These are phyloP conservation scores for Nicotiana attenuata DNA, from an alignment of 257 asterid species.

Conservation along the genomic window DNA sequence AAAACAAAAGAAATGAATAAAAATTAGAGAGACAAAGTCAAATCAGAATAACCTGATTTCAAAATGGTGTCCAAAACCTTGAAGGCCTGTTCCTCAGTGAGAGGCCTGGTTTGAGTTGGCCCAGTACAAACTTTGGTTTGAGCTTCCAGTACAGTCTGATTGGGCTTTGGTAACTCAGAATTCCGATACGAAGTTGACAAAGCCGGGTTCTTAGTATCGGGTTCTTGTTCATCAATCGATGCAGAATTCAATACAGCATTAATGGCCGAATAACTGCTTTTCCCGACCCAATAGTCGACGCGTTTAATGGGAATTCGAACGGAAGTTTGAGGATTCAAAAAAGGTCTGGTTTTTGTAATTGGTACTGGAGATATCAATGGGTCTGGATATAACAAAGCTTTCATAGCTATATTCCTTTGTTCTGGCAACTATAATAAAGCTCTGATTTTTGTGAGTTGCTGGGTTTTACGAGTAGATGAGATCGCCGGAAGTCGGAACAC, in stretches of 20 bases:
- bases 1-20: not conserved
- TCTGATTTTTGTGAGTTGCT: too few species aligned
- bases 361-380: slow-evolving; percentile 27
- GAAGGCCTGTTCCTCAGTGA: slow-evolving; percentile 78
- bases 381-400: slow-evolving; percentile 30
- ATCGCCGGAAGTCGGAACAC: not conserved
- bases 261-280: slow-evolving; percentile 4
- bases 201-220: slow-evolving; percentile 49
- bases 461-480: not conserved
- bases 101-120: slow-evolving; percentile 93
- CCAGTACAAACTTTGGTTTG: slow-evolving; percentile 94
- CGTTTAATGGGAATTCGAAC: slow-evolving; percentile 2
- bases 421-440: too few species aligned
- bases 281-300: slow-evolving; percentile 14
- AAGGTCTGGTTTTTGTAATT: slow-evolving; percentile 16
- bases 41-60: slow-evolving; percentile 49
- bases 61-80: slow-evolving; percentile 80
- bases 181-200: slow-evolving; percentile 68
- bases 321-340: slow-evolving; percentile 11
- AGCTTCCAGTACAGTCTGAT: slow-evolving; percentile 81
- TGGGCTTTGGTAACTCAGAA: slow-evolving; percentile 45
- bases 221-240: slow-evolving; percentile 29
- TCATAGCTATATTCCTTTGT: slow-evolving; percentile 21
- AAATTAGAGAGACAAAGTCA: not conserved
- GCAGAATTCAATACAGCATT: slow-evolving; percentile 40